Conservation (phyloP, 2,329 filamentous ascomycete genomes). For the Neoarthrinium moseri region DNA sequence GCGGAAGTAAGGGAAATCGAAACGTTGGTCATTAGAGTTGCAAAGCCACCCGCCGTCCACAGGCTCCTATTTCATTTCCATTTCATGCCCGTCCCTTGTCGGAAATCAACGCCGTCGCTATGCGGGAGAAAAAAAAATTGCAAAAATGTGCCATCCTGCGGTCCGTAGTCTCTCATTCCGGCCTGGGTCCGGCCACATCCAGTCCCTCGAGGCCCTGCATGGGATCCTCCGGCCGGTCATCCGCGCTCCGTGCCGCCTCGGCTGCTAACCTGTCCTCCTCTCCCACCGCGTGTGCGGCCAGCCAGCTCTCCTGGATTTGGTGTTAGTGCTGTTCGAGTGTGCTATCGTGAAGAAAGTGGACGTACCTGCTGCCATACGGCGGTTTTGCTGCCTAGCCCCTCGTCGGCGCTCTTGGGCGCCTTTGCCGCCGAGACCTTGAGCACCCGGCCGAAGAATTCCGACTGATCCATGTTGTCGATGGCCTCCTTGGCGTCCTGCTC, state of each 20-base stretch:
- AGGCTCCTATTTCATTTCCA: no score
- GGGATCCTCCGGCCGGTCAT: constrained; percentile 68
- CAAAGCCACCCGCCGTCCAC: no score
- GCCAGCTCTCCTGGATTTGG: constrained; percentile 76
- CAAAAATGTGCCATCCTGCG: constrained; percentile 7
- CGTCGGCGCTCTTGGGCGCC: constrained; percentile 81
- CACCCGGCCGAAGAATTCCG: constrained; percentile 87
- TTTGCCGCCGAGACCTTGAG: constrained; percentile 93
- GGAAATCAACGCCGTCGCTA: constrained; percentile 30
- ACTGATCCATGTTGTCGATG: constrained; percentile 98
- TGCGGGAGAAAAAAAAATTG: constrained; percentile 22
- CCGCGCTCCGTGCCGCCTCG: constrained; percentile 51
- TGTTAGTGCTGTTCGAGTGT: constrained; percentile 16
- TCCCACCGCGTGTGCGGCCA: constrained; percentile 81
- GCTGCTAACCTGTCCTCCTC: constrained; percentile 70
- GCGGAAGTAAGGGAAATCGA: constrained; percentile 22
- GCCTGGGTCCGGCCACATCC: constrained; percentile 90
- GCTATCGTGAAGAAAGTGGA: constrained; percentile 5
- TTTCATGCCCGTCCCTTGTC: constrained; percentile 6
- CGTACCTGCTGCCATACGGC: constrained; percentile 96
- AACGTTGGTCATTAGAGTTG: no score
- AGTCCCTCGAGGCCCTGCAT: constrained; percentile 95
- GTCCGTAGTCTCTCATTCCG: constrained; percentile 48
- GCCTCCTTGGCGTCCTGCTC: constrained; percentile 86
- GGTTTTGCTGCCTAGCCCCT: constrained; percentile 87